Conservation (phyloP, 495 filamentous ascomycete genomes). For the Pyronema domesticum region DNA sequence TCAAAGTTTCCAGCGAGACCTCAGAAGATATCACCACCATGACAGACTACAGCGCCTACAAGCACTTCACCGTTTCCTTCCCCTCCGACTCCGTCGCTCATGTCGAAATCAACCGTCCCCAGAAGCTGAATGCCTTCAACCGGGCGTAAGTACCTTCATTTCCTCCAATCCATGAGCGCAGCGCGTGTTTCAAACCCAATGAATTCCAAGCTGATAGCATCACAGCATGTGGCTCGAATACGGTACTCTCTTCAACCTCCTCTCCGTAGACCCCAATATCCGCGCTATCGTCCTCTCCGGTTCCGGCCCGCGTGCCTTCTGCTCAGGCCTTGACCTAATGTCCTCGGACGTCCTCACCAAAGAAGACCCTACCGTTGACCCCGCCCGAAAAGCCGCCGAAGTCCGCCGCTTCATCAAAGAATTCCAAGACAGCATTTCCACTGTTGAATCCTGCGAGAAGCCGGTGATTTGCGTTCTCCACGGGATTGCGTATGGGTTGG, state of each 20-base stretch:
- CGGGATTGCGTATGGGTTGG: constrained; percentile 63
- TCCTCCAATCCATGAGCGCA: background rate
- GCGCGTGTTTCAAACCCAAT: background rate
- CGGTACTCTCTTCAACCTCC: constrained; percentile 46
- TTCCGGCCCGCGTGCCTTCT: constrained; percentile 70
- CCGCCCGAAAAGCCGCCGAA: constrained; percentile 45
- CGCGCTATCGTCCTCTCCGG: constrained; percentile 69
- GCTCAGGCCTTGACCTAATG: constrained; percentile 61
- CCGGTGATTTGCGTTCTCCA: constrained; percentile 77
- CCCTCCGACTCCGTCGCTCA: constrained; percentile 62
- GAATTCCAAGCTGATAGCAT: background rate
- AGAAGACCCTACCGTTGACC: constrained; percentile 28
- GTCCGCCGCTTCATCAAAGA: constrained; percentile 50
- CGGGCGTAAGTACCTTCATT: constrained; percentile 36
- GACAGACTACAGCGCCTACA: constrained; percentile 26
- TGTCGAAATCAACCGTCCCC: constrained; percentile 80
- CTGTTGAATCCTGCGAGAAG: constrained; percentile 77
- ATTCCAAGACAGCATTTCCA: constrained; percentile 61
- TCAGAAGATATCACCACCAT: background rate
- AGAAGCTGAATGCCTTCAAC: constrained; percentile 81
- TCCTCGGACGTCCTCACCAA: constrained; percentile 8
- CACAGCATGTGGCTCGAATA: constrained; percentile 77
- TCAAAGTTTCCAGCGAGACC: no score
- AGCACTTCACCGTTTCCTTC: constrained; percentile 62
- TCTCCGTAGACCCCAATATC: constrained; percentile 54